Evolutionary conservation across 768 basidiomycete genomes (phyloP), one percentile per base, ranked within the genome.

Genomic region (Mycena filopes): DNA sequence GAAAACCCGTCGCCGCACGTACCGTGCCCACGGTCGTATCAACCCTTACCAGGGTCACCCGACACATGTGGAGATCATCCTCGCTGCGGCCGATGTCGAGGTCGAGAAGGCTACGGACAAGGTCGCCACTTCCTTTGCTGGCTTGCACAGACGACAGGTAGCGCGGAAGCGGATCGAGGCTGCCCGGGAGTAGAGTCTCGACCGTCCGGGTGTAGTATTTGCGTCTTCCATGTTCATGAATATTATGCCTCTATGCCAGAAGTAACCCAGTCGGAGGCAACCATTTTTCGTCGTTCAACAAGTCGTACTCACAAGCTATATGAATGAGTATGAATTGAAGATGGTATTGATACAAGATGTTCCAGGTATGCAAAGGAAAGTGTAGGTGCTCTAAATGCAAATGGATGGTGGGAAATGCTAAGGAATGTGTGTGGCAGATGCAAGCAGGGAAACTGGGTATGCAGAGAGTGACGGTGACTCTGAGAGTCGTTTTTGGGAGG

Each of bases 11-110:
- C 95, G 98, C 77, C 95, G 98, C 78, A 99, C 98, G 70, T 99
- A 98, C 89, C 95, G 98, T 81, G 94, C 94, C 47, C 95, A 96
- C 74, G 95, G 95, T 88, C 92, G 95, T 63, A 96, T 96, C 82
- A 99, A 99, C 84, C 97, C 98, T 38, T 99, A 98, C 89, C 95
- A 98, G 81, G 97, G 97, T 45, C 94, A 96, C 82, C 98, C 98
- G 43, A 92, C 91, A 79, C 98, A 99, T 76, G 91, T 99, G 70
- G 97, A 99, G 79, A 89, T 96, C 77, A 95, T 99, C 77, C 90
- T 99, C 67, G 82, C 89, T 51, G 90, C 90, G 58, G 81, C 87
- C 41, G 89, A 91, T 42, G 87, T 85, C 67, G 90, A 94, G 78
- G 95, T 99, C 54, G 94, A 97, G 83, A 94, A 95, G 79, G 89